Evolutionary conservation across 345 rosid genomes (phyloP), one percentile per base, ranked within the genome.

Genomic region (Aquilaria malaccensis): DNA sequence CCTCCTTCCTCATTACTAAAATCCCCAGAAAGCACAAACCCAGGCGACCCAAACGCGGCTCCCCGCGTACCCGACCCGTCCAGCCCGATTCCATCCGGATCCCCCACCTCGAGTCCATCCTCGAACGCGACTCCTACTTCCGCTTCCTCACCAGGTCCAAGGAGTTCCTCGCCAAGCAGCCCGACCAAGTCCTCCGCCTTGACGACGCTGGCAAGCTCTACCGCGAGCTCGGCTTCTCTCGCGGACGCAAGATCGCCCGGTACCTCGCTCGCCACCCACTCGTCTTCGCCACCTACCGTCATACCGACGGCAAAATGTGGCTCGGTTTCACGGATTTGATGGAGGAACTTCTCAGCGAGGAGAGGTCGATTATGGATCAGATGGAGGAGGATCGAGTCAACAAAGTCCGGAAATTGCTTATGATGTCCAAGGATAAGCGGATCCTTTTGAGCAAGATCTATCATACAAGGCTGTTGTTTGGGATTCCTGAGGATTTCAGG

Each of bases 401-500:
- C 54, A 83, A 70, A 57, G 88, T 88, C 33, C 62, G 88, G 14
- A 86, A 84, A 63, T 64, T 91, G 32, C 71, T 91, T 57, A 91
- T 91, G 98, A 91, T 91, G 85, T 78, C 92, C 0, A 87, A 77
- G 56, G 70, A 80, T 45, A 87, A 87, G 67, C 79, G 83, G 71
- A 84, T 89, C 45, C 78, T 91, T 4, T 51, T 89, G 54, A 87
- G 86, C 63, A 89, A 85, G 71, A 72, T 89, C 57, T 77, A 89
- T 64, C 98, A 93, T 63, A 77, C 84, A 15, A 72, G 97, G 50
- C 64, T 81, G 41, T 59, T 93, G 30, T 89, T 89, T 13, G 97
- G 98, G 30, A 77, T 93, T 62, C 97, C 97, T 1, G 94, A 87
- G 33, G 97, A 89, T 79, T 93, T 93, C 63, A 63, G 96, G 58